A percentile compares a stretch with the other conserved stretches of the same genome.
phyloP scores from a whole-genome alignment of 1,284 basidiomycete genomes.

The Takashimella koratensis region DNA sequence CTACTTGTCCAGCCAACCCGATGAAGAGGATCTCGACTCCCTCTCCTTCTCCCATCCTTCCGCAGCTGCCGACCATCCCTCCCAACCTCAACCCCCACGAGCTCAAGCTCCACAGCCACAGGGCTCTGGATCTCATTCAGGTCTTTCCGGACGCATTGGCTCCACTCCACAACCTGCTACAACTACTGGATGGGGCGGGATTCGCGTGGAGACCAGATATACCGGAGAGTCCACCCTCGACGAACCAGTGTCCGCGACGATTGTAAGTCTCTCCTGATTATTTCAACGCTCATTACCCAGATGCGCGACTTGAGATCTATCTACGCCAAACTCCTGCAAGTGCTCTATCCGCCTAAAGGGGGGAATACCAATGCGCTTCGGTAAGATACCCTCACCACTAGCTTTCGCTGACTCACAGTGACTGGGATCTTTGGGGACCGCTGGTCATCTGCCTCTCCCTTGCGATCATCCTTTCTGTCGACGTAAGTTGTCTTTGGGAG shows the following conservation, averaged over 20 bases:
- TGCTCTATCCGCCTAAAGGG: conserved; percentile 74
- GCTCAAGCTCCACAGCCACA: conserved; percentile 11
- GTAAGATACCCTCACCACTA: conserved; percentile 49
- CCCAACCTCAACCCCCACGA: not conserved
- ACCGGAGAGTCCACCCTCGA: conserved; percentile 81
- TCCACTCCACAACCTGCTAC: conserved; percentile 43
- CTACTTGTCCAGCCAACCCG: conserved; percentile 40
- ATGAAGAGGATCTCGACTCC: conserved; percentile 49
- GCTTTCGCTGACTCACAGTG: conserved; percentile 53
- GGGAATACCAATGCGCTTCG: conserved; percentile 72
- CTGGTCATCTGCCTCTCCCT: conserved; percentile 77
- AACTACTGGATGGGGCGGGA: conserved; percentile 57
- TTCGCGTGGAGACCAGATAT: conserved; percentile 79
- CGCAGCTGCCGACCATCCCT: conserved; percentile 5
- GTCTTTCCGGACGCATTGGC: conserved; percentile 70
- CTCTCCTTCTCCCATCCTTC: conserved; percentile 43
- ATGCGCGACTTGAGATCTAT: conserved; percentile 82
- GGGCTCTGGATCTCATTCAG: conserved; percentile 29
- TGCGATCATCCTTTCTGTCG: conserved; percentile 81
- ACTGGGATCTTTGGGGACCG: conserved; percentile 97
- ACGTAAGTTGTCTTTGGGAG: conserved; percentile 56
- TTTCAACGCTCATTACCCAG: conserved; percentile 49
- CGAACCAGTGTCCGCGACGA: conserved; percentile 81
- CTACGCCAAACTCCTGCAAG: conserved; percentile 85
- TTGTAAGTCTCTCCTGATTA: conserved; percentile 57